A percentile compares a stretch with the other conserved stretches of the same genome.
These are phyloP conservation scores for Talaromyces sp. DNA, from an alignment of 2,329 filamentous ascomycete species.

Conservation along the genomic window DNA sequence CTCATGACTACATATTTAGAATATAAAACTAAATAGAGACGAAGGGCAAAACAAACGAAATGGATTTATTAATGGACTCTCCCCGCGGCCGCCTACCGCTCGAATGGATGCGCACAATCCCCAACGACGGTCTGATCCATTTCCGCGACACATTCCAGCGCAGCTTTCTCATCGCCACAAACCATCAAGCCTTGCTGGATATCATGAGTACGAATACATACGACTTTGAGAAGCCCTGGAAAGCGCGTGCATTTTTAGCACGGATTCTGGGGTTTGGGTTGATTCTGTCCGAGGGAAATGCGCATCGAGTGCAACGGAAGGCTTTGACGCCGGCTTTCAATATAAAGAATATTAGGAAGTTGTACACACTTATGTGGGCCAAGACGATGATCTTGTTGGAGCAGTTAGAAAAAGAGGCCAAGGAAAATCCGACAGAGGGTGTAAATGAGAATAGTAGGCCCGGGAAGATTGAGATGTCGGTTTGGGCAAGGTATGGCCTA, in stretches of 20 bases:
- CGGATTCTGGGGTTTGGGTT: conserved; percentile 51
- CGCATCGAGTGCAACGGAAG: conserved; percentile 47
- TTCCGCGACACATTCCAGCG: conserved; percentile 49
- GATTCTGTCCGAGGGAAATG: conserved; percentile 50
- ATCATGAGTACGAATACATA: conserved; percentile 53
- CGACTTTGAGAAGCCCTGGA: conserved; percentile 52
- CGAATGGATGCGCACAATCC: conserved; percentile 51
- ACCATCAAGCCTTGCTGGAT: conserved; percentile 46
- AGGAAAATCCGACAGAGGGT: conserved; percentile 28
- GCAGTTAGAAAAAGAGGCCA: conserved; percentile 33
- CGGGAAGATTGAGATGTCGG: conserved; percentile 33
- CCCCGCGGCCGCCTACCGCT: conserved; percentile 31
- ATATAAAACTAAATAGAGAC: neutral
- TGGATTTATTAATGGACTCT: conserved; percentile 31
- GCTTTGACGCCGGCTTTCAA: conserved; percentile 38
- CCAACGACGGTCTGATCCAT: conserved; percentile 55
- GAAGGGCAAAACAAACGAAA: conserved; percentile 28
- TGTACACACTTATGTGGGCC: conserved; percentile 38
- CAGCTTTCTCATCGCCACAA: conserved; percentile 30
- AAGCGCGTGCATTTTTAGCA: conserved; percentile 43
- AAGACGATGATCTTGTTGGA: conserved; percentile 34
- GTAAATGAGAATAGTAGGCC: conserved; percentile 20
- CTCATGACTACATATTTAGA: neutral
- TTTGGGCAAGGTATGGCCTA: conserved; percentile 15
- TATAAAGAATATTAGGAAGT: conserved; percentile 34